phyloP scores from a whole-genome alignment of 768 basidiomycete genomes.

The Phaeotremella fagi region DNA sequence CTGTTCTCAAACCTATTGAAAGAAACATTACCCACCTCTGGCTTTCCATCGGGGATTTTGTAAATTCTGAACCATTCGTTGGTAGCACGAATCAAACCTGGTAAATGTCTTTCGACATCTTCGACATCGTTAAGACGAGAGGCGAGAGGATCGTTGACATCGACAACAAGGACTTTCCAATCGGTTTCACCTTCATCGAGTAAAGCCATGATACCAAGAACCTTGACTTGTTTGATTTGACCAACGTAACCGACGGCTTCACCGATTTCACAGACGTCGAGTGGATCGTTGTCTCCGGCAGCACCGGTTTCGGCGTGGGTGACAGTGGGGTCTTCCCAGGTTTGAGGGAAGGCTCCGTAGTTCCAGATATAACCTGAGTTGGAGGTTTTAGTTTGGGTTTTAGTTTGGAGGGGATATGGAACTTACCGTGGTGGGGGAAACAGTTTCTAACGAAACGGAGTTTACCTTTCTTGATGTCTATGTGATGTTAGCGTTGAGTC shows the following conservation, averaged over 20 bases:
- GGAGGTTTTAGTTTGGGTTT: not conserved
- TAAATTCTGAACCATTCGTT: conserved; percentile 91
- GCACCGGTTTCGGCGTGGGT: conserved; percentile 96
- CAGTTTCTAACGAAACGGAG: conserved; percentile 98
- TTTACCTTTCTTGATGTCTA: conserved; percentile 85
- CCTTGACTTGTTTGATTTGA: conserved; percentile 99
- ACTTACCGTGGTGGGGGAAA: conserved; percentile 98
- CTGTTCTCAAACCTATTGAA: no score
- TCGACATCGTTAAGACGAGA: conserved; percentile 97
- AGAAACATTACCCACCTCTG: conserved; percentile 37
- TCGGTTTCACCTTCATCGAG: conserved; percentile 99
- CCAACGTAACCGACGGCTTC: conserved; percentile 96
- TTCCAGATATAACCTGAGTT: conserved; percentile 74
- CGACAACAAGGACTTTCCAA: conserved; percentile 99
- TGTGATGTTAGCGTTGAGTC: not conserved
- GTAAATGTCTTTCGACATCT: conserved; percentile 96
- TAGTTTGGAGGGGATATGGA: not conserved
- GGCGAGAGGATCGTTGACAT: conserved; percentile 90
- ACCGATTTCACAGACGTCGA: conserved; percentile 99
- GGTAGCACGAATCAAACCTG: conserved; percentile 91
- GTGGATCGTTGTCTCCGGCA: conserved; percentile 96
- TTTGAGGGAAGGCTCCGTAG: conserved; percentile 98
- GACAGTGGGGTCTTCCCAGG: conserved; percentile 91
- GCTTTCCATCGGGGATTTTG: conserved; percentile 52
- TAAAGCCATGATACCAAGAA: conserved; percentile 98